Base-by-base conservation (phyloP, 345 rosid species). In the Hypericum perforatum region DNA sequence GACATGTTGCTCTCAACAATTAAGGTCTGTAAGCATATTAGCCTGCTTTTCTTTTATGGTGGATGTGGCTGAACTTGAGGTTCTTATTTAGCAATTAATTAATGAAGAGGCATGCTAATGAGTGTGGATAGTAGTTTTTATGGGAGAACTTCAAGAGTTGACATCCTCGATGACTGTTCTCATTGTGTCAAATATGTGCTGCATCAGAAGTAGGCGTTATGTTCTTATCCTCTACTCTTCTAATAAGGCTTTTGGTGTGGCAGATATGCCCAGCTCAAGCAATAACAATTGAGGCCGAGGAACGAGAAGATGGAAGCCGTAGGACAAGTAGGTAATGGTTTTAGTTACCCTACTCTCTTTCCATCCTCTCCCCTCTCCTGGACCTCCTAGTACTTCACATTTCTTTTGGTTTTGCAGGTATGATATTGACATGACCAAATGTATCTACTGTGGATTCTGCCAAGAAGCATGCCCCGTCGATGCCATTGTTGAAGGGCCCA, bases 391-490 rank as follows among this genome's bases (percentile, higher is more conserved):
- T 12, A 57, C 48, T 4, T 22, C 32, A 22, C 32, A 22, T 22
- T 11, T 11, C 39, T 38, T 11, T 50, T 53, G 39, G 52, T 59
- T 60, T 43, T 66, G 43, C 71, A 91, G 95, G 76, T 86, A 89
- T 16, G 95, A 88, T 68, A 89, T 92, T 37, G 95, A 85, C 78
- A 92, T 78, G 98, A 92, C 97, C 10, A 88, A 92, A 57, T 88
- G 97, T 74, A 92, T 88, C 69, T 92, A 92, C 69, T 85, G 95
- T 68, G 98, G 97, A 45, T 86, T 88, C 63, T 92, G 97, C 89
- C 95, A 88, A 80, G 97, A 88, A 74, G 97, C 95, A 14, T 92
- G 97, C 77, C 98, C 98, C 43, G 97, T 92, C 58, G 97, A 88
- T 69, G 98, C 98, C 63, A 88, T 88, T 58, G 95, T 92, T 2